Conservation (phyloP, 129 eudicot species). For the Lactuca sativa region DNA sequence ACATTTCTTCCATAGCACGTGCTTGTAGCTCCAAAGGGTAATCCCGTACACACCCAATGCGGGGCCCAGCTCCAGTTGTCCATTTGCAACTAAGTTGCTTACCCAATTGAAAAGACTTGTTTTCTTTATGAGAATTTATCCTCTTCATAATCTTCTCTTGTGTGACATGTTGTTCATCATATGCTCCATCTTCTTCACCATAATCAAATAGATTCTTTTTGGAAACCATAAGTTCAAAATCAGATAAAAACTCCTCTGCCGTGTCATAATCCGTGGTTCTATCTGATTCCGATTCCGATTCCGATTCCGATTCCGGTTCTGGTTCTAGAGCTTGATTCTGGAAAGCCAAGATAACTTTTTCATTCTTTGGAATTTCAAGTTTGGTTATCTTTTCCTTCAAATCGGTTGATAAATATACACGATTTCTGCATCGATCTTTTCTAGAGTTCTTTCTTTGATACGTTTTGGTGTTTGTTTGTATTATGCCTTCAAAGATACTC, state of each 20-base stretch:
- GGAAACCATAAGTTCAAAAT: constrained; percentile 49
- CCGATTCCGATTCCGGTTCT: constrained; percentile 14
- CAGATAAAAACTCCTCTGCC: constrained; percentile 59
- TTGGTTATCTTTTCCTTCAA: constrained; percentile 40
- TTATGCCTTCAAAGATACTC: constrained; percentile 30
- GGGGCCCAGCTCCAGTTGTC: constrained; percentile 87
- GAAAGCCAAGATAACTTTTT: constrained; percentile 46
- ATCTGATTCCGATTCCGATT: constrained; percentile 16
- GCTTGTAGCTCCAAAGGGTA: constrained; percentile 70
- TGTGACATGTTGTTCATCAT: constrained; percentile 42
- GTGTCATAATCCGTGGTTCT: constrained; percentile 56
- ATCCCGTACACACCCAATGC: constrained; percentile 85
- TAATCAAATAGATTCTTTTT: constrained; percentile 64
- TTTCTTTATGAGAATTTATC: constrained; percentile 65
- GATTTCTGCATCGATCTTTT: constrained; percentile 32
- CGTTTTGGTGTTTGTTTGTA: constrained; percentile 28
- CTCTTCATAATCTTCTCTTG: constrained; percentile 63
- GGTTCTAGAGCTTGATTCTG: constrained; percentile 35
- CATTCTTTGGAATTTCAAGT: constrained; percentile 59
- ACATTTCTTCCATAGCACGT: constrained; percentile 61
- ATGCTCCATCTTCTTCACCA: constrained; percentile 50
- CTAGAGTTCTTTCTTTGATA: constrained; percentile 25
- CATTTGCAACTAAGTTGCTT: constrained; percentile 58
- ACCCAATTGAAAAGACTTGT: constrained; percentile 62
- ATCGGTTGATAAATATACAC: constrained; percentile 32